Evolutionary conservation across 2,329 filamentous ascomycete genomes (phyloP), one percentile per base, ranked within the genome.

Genomic region (Sodiomyces alkalinus): DNA sequence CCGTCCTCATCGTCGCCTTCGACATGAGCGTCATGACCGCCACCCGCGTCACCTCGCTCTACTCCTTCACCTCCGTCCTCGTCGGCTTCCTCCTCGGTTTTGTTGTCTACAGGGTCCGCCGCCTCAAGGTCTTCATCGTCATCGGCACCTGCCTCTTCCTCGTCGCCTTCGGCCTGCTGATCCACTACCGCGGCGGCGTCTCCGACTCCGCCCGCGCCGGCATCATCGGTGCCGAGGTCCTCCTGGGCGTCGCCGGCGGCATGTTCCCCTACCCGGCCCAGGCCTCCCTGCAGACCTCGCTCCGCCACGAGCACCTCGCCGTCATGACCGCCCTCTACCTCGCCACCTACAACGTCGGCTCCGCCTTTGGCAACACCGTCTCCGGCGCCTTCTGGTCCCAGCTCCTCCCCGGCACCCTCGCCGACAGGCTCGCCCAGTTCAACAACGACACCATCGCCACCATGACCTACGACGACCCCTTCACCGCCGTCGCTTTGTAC

Each of bases 101-200:
- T 9, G 45, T 76, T 18, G 62, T 77, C 21, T 63, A 58, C 51
- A 59, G 56, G 30, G 56, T 73, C 15, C 63, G 68, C 29, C 66
- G 64, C 15, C 60, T 76, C 42, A 78, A 78, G 42, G 45, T 56
- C n/a, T 73, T 78, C 45, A 74, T 77, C 41, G 47, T 77, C 21
- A 49, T 51, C 17, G 74, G 73, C 19, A 74, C 69, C 2, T 48
- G 53, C 7, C 54, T 77, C 3, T 77, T 72, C 52, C 55, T 72
- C 41, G 66, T 73, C n/a, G 70, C 72, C 1, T 77, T 75, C 36
- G 73, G 72, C 7, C 56, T 78, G 1, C 53, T 78, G 12, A 75
- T 77, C 41, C 57, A 60, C 38, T 78, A 58, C 53, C 68, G 73
- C n/a, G 71, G 71, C 19, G 59, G 62, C 5, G 41, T 53, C 8